These are phyloP conservation scores for Ophiostoma ips DNA, from an alignment of 2,329 filamentous ascomycete genomes.

Conservation along the genomic window DNA sequence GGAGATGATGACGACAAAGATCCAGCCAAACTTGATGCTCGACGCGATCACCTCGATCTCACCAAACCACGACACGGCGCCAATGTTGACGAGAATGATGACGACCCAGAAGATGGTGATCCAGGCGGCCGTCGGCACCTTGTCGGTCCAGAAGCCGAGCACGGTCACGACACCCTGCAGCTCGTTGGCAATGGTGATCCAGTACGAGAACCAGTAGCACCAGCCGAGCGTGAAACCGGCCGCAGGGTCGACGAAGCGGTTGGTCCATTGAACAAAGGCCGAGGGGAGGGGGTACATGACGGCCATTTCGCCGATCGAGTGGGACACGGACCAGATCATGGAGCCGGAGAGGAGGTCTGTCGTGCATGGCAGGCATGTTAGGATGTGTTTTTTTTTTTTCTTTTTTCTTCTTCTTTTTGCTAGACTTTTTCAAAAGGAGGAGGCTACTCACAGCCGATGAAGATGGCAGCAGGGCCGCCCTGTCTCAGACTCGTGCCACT, in stretches of 20 bases:
- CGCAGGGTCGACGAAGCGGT: slow-evolving; percentile 27
- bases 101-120: slow-evolving; percentile 9
- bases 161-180: slow-evolving; percentile 5
- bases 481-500: slow-evolving; percentile 2
- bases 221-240: slow-evolving; percentile 34
- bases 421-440: background rate
- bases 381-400: no score
- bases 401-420: no score
- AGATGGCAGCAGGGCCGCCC: slow-evolving; percentile 5
- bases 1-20: slow-evolving; percentile 35
- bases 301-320: slow-evolving; percentile 5
- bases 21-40: slow-evolving; percentile 33
- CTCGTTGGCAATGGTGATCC: slow-evolving; percentile 22
- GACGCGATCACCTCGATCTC: slow-evolving; percentile 12
- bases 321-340: slow-evolving; percentile 3
- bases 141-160: slow-evolving; percentile 5
- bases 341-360: slow-evolving; percentile 1
- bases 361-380: background rate
- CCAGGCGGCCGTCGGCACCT: slow-evolving; percentile 4
- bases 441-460: background rate
- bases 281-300: slow-evolving; percentile 3
- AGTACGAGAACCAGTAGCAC: slow-evolving; percentile 36
- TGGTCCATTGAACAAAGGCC: slow-evolving; percentile 1
- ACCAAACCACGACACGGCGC: slow-evolving; percentile 10
- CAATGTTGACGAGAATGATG: slow-evolving; percentile 6